Conservation (phyloP, 1,284 basidiomycete genomes). For the Trichosporon sp. region DNA sequence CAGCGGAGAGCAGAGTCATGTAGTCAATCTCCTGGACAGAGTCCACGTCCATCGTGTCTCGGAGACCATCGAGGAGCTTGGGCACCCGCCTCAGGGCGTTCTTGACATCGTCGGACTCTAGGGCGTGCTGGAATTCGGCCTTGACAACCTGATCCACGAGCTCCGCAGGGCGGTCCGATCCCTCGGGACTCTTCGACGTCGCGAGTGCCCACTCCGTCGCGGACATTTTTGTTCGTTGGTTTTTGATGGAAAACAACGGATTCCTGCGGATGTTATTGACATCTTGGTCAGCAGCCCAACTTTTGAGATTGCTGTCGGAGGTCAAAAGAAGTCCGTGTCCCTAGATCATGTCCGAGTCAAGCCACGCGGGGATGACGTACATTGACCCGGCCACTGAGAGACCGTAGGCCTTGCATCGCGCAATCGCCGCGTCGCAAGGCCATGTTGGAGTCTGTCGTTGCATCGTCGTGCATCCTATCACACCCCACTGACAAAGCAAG, state of each 20-base stretch:
- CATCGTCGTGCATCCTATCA: neutral
- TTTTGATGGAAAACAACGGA: neutral
- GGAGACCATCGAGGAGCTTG: constrained; percentile 25
- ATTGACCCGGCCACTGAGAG: neutral
- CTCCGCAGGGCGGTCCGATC: constrained; percentile 10
- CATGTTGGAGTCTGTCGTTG: neutral
- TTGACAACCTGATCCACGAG: constrained; percentile 31
- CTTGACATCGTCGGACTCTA: constrained; percentile 31
- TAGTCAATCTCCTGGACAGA: constrained; percentile 26
- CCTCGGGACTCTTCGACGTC: neutral
- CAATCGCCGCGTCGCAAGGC: neutral
- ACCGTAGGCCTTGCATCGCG: neutral
- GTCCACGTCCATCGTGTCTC: constrained; percentile 5
- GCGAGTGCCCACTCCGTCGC: constrained; percentile 29
- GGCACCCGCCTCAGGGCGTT: constrained; percentile 26
- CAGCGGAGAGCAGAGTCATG: constrained; percentile 62
- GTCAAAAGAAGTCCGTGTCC: neutral
- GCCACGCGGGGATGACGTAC: constrained; percentile 1
- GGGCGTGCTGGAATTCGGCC: constrained; percentile 43
- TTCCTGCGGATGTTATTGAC: neutral
- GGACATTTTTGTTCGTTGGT: constrained; percentile 18
- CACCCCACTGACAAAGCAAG: neutral
- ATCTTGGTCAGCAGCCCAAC: constrained; percentile 13
- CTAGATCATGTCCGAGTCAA: neutral
- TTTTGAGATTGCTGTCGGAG: constrained; percentile 10